Conservation (phyloP, 345 rosid genomes). For the Eucalyptus lansdowneana region DNA sequence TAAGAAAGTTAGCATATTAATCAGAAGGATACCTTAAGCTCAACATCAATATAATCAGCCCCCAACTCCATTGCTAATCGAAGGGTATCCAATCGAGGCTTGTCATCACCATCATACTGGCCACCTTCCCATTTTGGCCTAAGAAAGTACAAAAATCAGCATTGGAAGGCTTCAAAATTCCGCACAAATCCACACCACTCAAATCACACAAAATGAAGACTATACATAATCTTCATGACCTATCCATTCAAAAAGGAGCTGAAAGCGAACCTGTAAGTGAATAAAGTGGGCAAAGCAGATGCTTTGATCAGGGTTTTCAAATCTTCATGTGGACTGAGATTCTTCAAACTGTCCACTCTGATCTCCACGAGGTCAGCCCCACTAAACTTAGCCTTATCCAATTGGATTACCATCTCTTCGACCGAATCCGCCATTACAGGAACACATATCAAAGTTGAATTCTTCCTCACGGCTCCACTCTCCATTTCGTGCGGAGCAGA, state of each 20-base stretch:
- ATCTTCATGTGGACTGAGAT: slow-evolving; percentile 29
- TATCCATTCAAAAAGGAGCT: not conserved
- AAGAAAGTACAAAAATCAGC: not conserved
- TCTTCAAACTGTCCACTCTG: slow-evolving; percentile 57
- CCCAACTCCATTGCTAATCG: slow-evolving; percentile 83
- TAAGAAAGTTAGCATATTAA: not conserved
- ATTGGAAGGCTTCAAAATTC: not conserved
- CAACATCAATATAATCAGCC: slow-evolving; percentile 92
- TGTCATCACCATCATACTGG: slow-evolving; percentile 79
- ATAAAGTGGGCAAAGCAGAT: slow-evolving; percentile 66
- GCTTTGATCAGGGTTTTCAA: slow-evolving; percentile 32
- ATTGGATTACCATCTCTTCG: slow-evolving; percentile 34
- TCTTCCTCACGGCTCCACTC: slow-evolving; percentile 17
- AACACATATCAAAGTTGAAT: slow-evolving; percentile 64
- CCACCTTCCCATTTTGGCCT: slow-evolving; percentile 99
- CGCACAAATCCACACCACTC: not conserved
- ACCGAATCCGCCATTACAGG: slow-evolving; percentile 70
- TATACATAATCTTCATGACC: not conserved
- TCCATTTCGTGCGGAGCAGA: slow-evolving; percentile 9
- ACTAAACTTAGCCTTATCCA: slow-evolving; percentile 38
- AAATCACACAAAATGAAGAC: not conserved
- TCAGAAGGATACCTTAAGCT: slow-evolving; percentile 60
- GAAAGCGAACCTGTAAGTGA: slow-evolving; percentile 67
- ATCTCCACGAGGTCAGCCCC: slow-evolving; percentile 89
- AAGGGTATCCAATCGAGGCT: slow-evolving; percentile 44